Evolutionary conservation across 768 basidiomycete genomes (phyloP), one percentile per base, ranked within the genome.

Genomic region (Boletus rex-veris): DNA sequence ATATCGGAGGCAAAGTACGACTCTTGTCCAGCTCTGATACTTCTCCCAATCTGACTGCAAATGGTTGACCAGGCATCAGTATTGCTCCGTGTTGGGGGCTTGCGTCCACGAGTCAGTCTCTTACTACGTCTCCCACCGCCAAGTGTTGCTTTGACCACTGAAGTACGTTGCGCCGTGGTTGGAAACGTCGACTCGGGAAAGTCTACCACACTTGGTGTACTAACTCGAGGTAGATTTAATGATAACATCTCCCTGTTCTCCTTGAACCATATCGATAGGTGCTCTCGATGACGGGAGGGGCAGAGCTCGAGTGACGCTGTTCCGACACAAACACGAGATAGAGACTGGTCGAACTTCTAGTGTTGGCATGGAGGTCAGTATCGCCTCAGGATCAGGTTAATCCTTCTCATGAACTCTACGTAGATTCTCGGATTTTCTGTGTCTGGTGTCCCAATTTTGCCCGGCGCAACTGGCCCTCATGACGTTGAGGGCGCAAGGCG

Each of bases 121-220:
- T 72, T 93, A 26, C 69, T 92, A 52, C 82, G 91, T 55, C 70
- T 93, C 54, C 91, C 89, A 53, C 87, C 90, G 38, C 81, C 81
- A 5, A 86, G 78, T 63, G 84, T 92, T 3, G 82, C 88, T 19
- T 71, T 83, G 37, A 89, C 86, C n/a, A 87, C 90, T 7, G 96
- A 99, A 72, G 92, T 97, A 2, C 82, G 97, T 31, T 92, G 94
- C 62, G 95, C 96, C 0, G 94, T 97, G 3, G 92, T 98, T 6
- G 97, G 97, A 4, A 98, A 97, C 65, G 92, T 94, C 28, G 88
- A 91, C 65, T 89, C 90, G 50, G 96, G 96, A 0, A 98, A 98
- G 70, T 92, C 90, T 3, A 96, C 95, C 16, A 96, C 92, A 11
- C 76, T 97, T 16, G 95, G 95, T 45, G 97, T 98, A 8, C 74